Evolutionary conservation across 805 yeast genomes (phyloP).

Genomic region (Saturnispora zaruensis): DNA sequence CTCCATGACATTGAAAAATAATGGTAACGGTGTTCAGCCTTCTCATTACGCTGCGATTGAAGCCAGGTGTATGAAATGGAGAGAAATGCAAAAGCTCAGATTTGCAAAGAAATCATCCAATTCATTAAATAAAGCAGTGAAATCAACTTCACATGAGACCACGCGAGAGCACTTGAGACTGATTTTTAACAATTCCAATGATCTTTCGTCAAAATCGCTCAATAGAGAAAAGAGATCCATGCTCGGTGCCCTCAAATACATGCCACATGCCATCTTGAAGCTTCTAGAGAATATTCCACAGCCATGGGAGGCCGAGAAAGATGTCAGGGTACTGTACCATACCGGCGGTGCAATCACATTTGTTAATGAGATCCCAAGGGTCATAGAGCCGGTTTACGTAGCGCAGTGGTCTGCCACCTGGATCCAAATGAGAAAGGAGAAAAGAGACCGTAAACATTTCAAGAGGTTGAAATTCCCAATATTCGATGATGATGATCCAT

Average conservation of each 20-base stretch:
- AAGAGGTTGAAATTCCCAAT: slow-evolving; percentile 92
- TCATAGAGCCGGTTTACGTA: slow-evolving; percentile 79
- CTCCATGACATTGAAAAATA: background rate
- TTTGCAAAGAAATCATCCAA: slow-evolving; percentile 31
- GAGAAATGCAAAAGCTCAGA: slow-evolving; percentile 49
- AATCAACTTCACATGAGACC: slow-evolving; percentile 57
- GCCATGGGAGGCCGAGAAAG: slow-evolving; percentile 90
- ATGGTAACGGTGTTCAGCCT: background rate
- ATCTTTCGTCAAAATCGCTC: slow-evolving; percentile 68
- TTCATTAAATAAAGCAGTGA: slow-evolving; percentile 35
- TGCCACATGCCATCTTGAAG: slow-evolving; percentile 93
- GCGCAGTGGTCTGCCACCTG: slow-evolving; percentile 97
- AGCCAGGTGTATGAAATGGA: slow-evolving; percentile 40
- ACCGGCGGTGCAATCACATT: slow-evolving; percentile 90
- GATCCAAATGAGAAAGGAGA: slow-evolving; percentile 90
- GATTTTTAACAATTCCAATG: slow-evolving; percentile 76
- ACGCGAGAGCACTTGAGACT: slow-evolving; percentile 91
- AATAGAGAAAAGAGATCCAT: slow-evolving; percentile 81
- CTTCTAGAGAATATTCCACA: slow-evolving; percentile 94
- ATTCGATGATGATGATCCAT: slow-evolving; percentile 96
- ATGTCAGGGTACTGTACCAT: slow-evolving; percentile 84
- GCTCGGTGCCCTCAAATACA: slow-evolving; percentile 82
- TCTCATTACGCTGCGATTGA: background rate
- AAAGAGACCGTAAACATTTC: slow-evolving; percentile 81
- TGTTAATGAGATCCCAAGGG: slow-evolving; percentile 87